Base-by-base conservation (phyloP, 805 yeast species). In the Yamadazyma scolyti region DNA sequence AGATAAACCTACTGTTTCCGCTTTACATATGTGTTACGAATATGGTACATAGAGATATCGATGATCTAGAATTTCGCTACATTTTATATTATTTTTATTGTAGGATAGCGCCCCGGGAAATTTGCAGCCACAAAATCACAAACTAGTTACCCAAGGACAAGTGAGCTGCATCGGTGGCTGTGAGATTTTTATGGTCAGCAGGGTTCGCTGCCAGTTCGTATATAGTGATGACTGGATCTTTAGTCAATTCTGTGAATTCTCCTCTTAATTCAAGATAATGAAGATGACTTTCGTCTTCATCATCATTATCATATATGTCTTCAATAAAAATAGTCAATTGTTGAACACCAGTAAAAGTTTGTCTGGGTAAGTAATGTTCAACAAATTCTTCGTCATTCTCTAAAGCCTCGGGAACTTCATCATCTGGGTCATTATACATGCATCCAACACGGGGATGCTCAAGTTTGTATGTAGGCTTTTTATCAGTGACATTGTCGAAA, bases 151-250 rank as follows among this genome's bases (percentile, higher is more conserved):
- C n/a, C n/a, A n/a, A n/a, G n/a, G n/a, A n/a, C n/a, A n/a, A n/a
- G n/a, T n/a, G n/a, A n/a, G n/a, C n/a, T 25, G 39, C 6, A 5
- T 35, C 43, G 16, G 44, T 37, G 11, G 42, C 48, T 24, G 43
- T 48, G 20, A 55, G 29, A 20, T 46, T 50, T 43, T 61, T 77
- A 54, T 90, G 97, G 52, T 89, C 97, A 1, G 81, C 76, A 0
- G 96, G 96, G 52, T 89, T 89, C 3, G 97, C 93, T 0, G 96
- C 94, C 33, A 88, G 75, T 57, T 90, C 97, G 54, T 89, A 90
- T 13, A 84, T 50, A 0, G 95, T 69, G 10, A 82, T 68, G 11
- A 86, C 75, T 0, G 96, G 95, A 24, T 82, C 85, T 39, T 71
- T 71, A 19, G 63, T 53, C 29, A 82, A 52, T 21, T 69, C 74